A percentile compares a stretch with the other conserved stretches of the same genome.
phyloP scores from a whole-genome alignment of 1,284 basidiomycete species.

The Melampsora abietis-canadensis region DNA sequence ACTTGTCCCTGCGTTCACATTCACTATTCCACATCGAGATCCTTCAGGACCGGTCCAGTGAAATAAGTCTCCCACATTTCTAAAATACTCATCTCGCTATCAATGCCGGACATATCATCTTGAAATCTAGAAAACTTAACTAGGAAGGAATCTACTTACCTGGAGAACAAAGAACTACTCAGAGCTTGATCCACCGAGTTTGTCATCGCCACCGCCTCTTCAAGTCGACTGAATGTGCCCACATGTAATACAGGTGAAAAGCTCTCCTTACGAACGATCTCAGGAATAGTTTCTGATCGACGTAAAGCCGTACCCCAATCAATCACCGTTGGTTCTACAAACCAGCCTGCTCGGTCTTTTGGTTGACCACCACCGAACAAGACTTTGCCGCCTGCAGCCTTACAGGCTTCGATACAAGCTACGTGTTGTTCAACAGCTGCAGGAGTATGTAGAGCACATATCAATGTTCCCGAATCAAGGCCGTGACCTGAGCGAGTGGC shows the following conservation, averaged over 20 bases:
- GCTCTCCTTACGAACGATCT: slow-evolving; percentile 75
- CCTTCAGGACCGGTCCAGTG: slow-evolving; percentile 48
- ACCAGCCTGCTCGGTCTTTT: slow-evolving; percentile 67
- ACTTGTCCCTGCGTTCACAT: slow-evolving; percentile 47
- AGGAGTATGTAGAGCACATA: slow-evolving; percentile 79
- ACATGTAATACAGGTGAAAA: slow-evolving; percentile 85
- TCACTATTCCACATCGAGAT: slow-evolving; percentile 49
- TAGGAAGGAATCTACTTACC: slow-evolving; percentile 60
- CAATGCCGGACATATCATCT: slow-evolving; percentile 61
- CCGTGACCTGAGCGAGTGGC: slow-evolving; percentile 70
- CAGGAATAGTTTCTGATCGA: slow-evolving; percentile 61
- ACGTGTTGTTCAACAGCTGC: slow-evolving; percentile 67
- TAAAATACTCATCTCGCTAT: background rate
- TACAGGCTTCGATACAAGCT: slow-evolving; percentile 64
- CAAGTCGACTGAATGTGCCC: slow-evolving; percentile 80
- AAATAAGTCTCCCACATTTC: slow-evolving; percentile 47
- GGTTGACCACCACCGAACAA: slow-evolving; percentile 63
- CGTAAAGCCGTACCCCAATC: slow-evolving; percentile 52
- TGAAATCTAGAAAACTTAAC: slow-evolving; percentile 65
- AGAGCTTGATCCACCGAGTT: slow-evolving; percentile 86
- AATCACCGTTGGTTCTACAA: slow-evolving; percentile 81
- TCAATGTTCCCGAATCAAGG: slow-evolving; percentile 66
- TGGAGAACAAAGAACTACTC: slow-evolving; percentile 83
- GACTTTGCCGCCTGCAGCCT: slow-evolving; percentile 69
- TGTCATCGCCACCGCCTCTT: slow-evolving; percentile 87